phyloP scores from a whole-genome alignment of 306 rosid genomes.

The Cucurbita maxima region DNA sequence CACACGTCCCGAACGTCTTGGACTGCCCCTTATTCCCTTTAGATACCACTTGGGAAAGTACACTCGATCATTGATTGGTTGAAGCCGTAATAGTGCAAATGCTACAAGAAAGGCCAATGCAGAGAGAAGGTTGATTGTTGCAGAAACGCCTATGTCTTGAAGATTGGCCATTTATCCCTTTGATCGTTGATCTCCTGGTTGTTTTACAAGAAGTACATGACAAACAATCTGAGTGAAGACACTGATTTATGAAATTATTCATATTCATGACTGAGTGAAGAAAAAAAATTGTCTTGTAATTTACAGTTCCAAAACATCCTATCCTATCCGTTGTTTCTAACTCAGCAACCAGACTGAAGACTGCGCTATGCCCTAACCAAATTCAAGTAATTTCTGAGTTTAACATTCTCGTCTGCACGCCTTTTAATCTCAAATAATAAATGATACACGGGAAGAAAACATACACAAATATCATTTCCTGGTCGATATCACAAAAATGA shows the following conservation, averaged over 20 bases:
- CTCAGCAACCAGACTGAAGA: background rate
- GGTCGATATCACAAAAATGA: background rate
- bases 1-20: constrained; percentile 22
- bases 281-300: background rate
- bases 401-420: background rate
- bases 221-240: background rate
- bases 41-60: constrained; percentile 94
- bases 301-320: background rate
- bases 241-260: background rate
- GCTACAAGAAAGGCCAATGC: constrained; percentile 54
- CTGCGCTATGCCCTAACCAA: background rate
- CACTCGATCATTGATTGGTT: constrained; percentile 72
- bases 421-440: background rate
- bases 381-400: background rate
- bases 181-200: constrained; percentile 4
- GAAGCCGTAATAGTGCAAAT: constrained; percentile 62
- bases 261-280: background rate
- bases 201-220: background rate
- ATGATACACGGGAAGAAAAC: background rate
- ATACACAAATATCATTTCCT: background rate
- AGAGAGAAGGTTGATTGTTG: constrained; percentile 49
- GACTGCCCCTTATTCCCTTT: constrained; percentile 75
- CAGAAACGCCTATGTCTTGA: constrained; percentile 45
- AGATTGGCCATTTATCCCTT: constrained; percentile 48
- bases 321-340: background rate